phyloP scores from a whole-genome alignment of 805 yeast species.

The Starmerella asiatica region DNA sequence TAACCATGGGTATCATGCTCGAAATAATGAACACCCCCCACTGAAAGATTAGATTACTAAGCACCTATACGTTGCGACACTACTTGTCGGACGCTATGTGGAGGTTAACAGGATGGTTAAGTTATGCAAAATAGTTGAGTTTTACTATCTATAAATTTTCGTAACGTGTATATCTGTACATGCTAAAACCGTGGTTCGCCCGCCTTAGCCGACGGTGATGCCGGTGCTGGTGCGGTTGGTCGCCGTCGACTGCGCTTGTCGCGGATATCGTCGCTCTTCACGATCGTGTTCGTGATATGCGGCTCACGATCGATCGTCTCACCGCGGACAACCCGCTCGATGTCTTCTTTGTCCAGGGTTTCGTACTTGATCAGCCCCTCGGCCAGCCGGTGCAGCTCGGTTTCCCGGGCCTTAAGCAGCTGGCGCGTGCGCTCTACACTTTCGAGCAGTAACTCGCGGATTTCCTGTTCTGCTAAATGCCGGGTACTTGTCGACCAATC shows the following conservation, averaged over 20 bases:
- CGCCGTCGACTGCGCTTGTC: constrained; percentile 16
- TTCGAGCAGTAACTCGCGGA: constrained; percentile 54
- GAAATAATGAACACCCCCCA: too few relatives aligned
- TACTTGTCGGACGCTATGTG: too few relatives aligned
- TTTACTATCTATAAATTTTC: not conserved
- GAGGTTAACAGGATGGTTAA: too few relatives aligned
- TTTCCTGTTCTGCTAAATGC: constrained; percentile 87
- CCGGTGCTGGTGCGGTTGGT: not conserved
- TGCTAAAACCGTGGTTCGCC: too few relatives aligned
- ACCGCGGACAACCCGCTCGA: constrained; percentile 73
- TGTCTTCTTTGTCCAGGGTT: constrained; percentile 81
- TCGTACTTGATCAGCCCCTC: constrained; percentile 91
- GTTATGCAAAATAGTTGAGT: not conserved
- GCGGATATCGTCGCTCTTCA: constrained; percentile 33
- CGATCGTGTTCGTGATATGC: constrained; percentile 61
- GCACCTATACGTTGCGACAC: too few relatives aligned
- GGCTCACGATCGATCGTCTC: constrained; percentile 57
- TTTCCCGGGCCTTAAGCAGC: constrained; percentile 44
- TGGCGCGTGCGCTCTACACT: constrained; percentile 71
- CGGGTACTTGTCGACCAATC: constrained; percentile 84
- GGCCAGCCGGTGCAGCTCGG: constrained; percentile 76
- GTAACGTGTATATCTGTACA: too few relatives aligned
- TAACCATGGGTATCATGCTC: too few relatives aligned
- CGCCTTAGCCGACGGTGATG: not conserved
- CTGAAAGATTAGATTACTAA: too few relatives aligned